These are phyloP conservation scores for Lyophyllum decastes DNA, from an alignment of 768 basidiomycete genomes.

Conservation along the genomic window DNA sequence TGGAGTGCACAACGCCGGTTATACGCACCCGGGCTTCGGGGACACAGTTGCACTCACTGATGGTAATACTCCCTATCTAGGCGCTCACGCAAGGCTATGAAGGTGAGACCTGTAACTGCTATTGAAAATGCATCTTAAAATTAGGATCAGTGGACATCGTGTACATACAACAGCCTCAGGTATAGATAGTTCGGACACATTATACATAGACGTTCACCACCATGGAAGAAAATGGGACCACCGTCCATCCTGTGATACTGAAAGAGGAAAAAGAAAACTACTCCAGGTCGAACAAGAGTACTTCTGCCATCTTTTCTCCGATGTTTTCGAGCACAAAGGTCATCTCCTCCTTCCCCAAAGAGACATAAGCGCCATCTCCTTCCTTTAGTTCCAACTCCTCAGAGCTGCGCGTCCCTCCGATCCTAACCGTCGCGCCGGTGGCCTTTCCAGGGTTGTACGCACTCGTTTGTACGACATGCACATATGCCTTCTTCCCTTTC, in stretches of 20 bases:
- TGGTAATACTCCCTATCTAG: too few relatives aligned
- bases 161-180: too few relatives aligned
- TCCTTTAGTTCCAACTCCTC: constrained; percentile 65
- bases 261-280: constrained; percentile 20
- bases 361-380: constrained; percentile 85
- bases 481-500: constrained; percentile 63
- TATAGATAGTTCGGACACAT: not conserved
- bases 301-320: constrained; percentile 68
- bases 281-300: constrained; percentile 80
- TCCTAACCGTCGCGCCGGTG: constrained; percentile 56
- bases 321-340: constrained; percentile 55
- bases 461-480: constrained; percentile 84
- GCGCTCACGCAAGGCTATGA: too few relatives aligned
- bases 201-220: not conserved
- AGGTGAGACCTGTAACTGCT: too few relatives aligned
- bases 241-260: not conserved
- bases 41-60: too few relatives aligned
- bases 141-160: too few relatives aligned
- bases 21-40: too few relatives aligned
- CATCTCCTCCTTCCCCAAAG: constrained; percentile 44
- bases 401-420: constrained; percentile 36
- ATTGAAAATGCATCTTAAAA: too few relatives aligned
- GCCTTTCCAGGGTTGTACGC: constrained; percentile 70
- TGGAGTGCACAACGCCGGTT: too few relatives aligned
- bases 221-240: not conserved